Evolutionary conservation across 169 alveolate genomes (phyloP).

Genomic region (Eimeria necatrix): DNA sequence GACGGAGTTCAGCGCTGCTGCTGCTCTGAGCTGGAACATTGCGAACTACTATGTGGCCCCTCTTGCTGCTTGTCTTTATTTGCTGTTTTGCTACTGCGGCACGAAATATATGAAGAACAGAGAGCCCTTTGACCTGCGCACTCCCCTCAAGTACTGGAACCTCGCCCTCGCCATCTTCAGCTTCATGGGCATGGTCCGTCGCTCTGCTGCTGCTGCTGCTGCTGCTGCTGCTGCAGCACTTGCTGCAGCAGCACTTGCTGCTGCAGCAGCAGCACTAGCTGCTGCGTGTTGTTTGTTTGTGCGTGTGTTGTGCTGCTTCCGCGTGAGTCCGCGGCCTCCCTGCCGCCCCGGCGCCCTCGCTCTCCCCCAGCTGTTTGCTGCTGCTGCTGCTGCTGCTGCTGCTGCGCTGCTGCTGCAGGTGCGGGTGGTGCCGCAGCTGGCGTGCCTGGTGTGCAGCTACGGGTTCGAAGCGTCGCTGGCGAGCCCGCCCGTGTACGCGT

Average conservation of each 20-base stretch:
- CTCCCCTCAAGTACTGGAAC: slow-evolving; percentile 88
- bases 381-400: no score
- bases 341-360: no score
- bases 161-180: slow-evolving; percentile 87
- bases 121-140: slow-evolving; percentile 82
- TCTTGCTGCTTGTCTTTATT: slow-evolving; percentile 81
- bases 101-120: slow-evolving; percentile 84
- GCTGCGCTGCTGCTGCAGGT: slow-evolving; percentile 21
- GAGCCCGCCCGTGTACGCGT: slow-evolving; percentile 86
- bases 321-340: no score
- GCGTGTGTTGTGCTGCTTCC: no score
- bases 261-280: no score
- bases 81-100: slow-evolving; percentile 86
- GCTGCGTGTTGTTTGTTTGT: no score
- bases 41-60: slow-evolving; percentile 84
- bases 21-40: slow-evolving; percentile 31
- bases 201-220: background rate
- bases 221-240: no score
- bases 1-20: slow-evolving; percentile 4
- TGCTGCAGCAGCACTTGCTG: no score
- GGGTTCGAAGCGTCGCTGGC: slow-evolving; percentile 87
- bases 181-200: slow-evolving; percentile 82
- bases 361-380: no score
- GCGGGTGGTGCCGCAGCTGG: slow-evolving; percentile 84
- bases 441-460: slow-evolving; percentile 74